phyloP scores from a whole-genome alignment of 805 yeast genomes.

The Kluyveromyces wickerhamii region DNA sequence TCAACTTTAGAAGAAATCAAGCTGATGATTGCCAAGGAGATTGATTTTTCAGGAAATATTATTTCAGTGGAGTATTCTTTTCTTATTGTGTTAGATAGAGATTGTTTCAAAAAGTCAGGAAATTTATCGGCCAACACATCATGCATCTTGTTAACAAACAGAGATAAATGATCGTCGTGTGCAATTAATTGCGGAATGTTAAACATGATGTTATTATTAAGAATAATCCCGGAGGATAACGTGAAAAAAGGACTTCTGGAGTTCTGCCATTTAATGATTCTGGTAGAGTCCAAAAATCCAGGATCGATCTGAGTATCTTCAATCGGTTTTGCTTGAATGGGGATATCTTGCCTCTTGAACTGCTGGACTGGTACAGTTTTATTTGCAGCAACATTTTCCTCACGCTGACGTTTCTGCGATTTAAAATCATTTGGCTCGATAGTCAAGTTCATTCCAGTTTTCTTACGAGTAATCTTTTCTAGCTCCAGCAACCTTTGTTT shows the following conservation, averaged over 20 bases:
- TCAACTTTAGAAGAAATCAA: conserved; percentile 1
- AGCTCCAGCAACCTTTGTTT: conserved; percentile 23
- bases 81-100: conserved; percentile 1
- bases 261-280: background rate
- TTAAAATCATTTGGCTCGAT: background rate
- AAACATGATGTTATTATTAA: conserved; percentile 15
- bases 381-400: background rate
- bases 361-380: background rate
- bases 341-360: no score
- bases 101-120: conserved; percentile 11
- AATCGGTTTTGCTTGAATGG: background rate
- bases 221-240: background rate
- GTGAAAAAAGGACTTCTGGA: background rate
- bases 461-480: conserved; percentile 25
- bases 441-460: conserved; percentile 13
- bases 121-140: conserved; percentile 11
- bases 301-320: background rate
- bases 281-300: background rate
- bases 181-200: conserved; percentile 15
- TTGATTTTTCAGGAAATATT: conserved; percentile 1
- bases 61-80: background rate
- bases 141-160: conserved; percentile 14
- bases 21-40: background rate
- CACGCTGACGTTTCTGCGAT: background rate
- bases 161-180: conserved; percentile 20